Conservation (phyloP, 371 early-diverging fungal species). For the Actinomortierella ambigua region DNA sequence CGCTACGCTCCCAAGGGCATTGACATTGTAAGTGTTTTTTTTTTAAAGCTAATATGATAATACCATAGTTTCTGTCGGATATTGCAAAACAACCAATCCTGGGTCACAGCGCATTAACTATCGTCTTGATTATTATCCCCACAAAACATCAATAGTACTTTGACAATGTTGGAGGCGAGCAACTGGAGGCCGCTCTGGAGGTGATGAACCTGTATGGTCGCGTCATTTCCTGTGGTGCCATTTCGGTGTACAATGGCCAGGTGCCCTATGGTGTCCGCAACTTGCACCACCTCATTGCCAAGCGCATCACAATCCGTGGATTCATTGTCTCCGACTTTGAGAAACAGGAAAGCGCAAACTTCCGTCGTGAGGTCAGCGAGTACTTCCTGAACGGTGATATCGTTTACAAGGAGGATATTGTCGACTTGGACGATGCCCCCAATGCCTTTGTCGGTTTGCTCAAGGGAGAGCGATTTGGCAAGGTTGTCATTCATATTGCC, state of each 20-base stretch:
- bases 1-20: slow-evolving; percentile 65
- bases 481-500: slow-evolving; percentile 63
- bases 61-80: too few relatives aligned
- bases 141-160: too few relatives aligned
- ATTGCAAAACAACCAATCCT: too few relatives aligned
- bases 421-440: slow-evolving; percentile 62
- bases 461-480: slow-evolving; percentile 73
- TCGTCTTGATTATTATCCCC: too few relatives aligned
- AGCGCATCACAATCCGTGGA: slow-evolving; percentile 60
- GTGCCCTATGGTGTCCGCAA: slow-evolving; percentile 54
- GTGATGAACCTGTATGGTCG: slow-evolving; percentile 57
- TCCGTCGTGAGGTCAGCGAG: slow-evolving; percentile 50
- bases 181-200: slow-evolving; percentile 63
- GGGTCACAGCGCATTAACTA: too few relatives aligned
- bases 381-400: slow-evolving; percentile 58
- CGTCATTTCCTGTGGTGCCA: slow-evolving; percentile 63
- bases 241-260: slow-evolving; percentile 68
- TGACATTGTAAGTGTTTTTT: too few relatives aligned
- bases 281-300: slow-evolving; percentile 50
- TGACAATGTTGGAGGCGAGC: slow-evolving; percentile 77
- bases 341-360: slow-evolving; percentile 45
- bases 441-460: slow-evolving; percentile 67
- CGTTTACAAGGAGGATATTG: slow-evolving; percentile 56
- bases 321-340: slow-evolving; percentile 56
- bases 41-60: too few relatives aligned